A percentile compares a stretch with the other conserved stretches of the same genome.
Evolutionary conservation across 352 stramenopile species (phyloP).

Genomic region (Phytophthora capsici): DNA sequence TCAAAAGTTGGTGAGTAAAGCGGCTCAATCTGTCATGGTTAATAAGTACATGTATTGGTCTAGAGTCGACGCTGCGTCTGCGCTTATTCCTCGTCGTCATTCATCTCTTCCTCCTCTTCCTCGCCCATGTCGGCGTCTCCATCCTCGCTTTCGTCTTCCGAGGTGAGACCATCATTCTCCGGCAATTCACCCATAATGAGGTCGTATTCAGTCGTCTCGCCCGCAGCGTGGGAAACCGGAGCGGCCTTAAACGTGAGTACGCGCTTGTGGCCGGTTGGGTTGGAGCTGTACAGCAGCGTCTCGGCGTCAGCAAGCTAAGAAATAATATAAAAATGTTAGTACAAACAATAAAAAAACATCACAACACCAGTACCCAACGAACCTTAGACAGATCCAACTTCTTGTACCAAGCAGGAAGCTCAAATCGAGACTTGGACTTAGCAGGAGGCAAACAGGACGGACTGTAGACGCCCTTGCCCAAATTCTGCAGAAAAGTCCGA

Average conservation of each 20-base stretch:
- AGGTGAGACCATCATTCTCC: slow-evolving; percentile 80
- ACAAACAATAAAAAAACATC: slow-evolving; percentile 7
- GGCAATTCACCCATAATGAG: slow-evolving; percentile 81
- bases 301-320: slow-evolving; percentile 58
- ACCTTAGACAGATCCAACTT: slow-evolving; percentile 66
- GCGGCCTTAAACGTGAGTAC: slow-evolving; percentile 64
- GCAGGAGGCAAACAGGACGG: slow-evolving; percentile 68
- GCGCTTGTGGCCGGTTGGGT: slow-evolving; percentile 60
- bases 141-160: slow-evolving; percentile 37
- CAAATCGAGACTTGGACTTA: slow-evolving; percentile 88
- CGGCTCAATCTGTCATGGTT: slow-evolving; percentile 24
- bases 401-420: slow-evolving; percentile 73
- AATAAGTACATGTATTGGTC: slow-evolving; percentile 41
- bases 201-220: slow-evolving; percentile 85
- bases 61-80: slow-evolving; percentile 19
- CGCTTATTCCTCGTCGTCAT: slow-evolving; percentile 46
- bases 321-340: slow-evolving; percentile 21
- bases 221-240: slow-evolving; percentile 53
- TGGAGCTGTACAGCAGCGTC: slow-evolving; percentile 63
- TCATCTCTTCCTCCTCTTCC: slow-evolving; percentile 53
- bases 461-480: slow-evolving; percentile 67
- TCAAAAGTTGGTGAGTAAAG: no score
- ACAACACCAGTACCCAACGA: background rate
- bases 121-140: slow-evolving; percentile 46
- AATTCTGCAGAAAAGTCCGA: slow-evolving; percentile 82